These are phyloP conservation scores for Rhodotorula graminis DNA, from an alignment of 768 basidiomycete species.

Conservation along the genomic window DNA sequence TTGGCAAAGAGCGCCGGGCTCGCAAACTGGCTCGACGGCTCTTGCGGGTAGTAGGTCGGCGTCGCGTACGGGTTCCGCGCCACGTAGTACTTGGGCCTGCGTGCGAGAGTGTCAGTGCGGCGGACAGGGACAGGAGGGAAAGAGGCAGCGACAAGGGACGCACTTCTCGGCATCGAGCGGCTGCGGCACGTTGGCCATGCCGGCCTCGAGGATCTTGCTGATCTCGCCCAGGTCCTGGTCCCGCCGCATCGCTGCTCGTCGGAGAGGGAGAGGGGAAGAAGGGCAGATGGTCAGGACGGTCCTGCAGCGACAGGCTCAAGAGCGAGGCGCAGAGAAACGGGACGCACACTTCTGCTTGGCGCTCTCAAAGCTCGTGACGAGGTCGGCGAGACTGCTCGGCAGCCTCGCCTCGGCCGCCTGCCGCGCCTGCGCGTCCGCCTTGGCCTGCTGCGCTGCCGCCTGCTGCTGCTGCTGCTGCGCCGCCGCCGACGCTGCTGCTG, in stretches of 20 bases:
- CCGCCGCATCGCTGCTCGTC: slow-evolving; percentile 40
- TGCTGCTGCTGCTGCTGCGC: slow-evolving; percentile 3
- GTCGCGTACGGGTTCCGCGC: slow-evolving; percentile 87
- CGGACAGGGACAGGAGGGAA: background rate
- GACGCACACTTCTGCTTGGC: slow-evolving; percentile 87
- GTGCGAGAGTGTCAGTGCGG: background rate
- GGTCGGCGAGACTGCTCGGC: slow-evolving; percentile 79
- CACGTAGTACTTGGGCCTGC: slow-evolving; percentile 91
- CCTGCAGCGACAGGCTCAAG: too few species aligned
- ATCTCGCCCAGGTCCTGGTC: slow-evolving; percentile 74
- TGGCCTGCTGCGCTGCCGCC: slow-evolving; percentile 19
- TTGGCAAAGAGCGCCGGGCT: slow-evolving; percentile 80
- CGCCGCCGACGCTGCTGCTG: background rate
- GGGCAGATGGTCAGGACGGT: background rate
- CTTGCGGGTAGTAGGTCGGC: slow-evolving; percentile 90
- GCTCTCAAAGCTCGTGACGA: slow-evolving; percentile 89
- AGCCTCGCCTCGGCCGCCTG: slow-evolving; percentile 49
- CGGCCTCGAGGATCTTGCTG: slow-evolving; percentile 88
- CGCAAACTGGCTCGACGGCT: slow-evolving; percentile 71
- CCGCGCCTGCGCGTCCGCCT: slow-evolving; percentile 38
- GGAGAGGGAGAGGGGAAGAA: too few species aligned
- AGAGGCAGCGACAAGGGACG: slow-evolving; percentile 18
- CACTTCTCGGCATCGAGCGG: slow-evolving; percentile 94
- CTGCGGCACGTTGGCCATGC: slow-evolving; percentile 79
- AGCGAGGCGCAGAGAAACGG: too few species aligned